Conservation (phyloP, 257 asterid genomes). For the Nicotiana undulata region DNA sequence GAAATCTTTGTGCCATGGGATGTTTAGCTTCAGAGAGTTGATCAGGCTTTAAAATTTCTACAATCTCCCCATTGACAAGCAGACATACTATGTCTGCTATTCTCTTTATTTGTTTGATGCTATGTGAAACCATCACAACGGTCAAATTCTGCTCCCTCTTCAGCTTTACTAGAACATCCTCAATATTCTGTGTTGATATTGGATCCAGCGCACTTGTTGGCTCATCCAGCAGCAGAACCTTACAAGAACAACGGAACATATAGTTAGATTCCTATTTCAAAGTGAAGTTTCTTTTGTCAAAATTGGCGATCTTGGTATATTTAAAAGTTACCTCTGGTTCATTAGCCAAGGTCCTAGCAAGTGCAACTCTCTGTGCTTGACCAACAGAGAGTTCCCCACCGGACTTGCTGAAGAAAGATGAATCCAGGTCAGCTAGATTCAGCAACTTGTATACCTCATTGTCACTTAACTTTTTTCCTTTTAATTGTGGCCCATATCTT, state of each 20-base stretch:
- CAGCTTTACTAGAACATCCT: slow-evolving; percentile 54
- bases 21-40: slow-evolving; percentile 59
- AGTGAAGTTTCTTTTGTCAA: not conserved
- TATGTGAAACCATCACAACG: slow-evolving; percentile 57
- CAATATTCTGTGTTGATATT: slow-evolving; percentile 63
- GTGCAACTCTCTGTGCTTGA: slow-evolving; percentile 86
- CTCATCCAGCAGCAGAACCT: slow-evolving; percentile 72
- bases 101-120: slow-evolving; percentile 70
- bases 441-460: slow-evolving; percentile 47
- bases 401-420: slow-evolving; percentile 49
- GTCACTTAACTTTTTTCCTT: slow-evolving; percentile 50
- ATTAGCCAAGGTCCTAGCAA: slow-evolving; percentile 75
- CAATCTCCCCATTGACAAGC: slow-evolving; percentile 59
- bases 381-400: slow-evolving; percentile 70
- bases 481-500: slow-evolving; percentile 64
- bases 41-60: slow-evolving; percentile 53
- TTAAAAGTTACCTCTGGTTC: slow-evolving; percentile 50
- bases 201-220: slow-evolving; percentile 82
- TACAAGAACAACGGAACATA: not conserved
- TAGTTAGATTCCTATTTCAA: not conserved
- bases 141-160: slow-evolving; percentile 53
- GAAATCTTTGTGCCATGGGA: slow-evolving; percentile 68
- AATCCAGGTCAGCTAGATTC: slow-evolving; percentile 65
- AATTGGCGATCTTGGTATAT: not conserved
- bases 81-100: slow-evolving; percentile 67